A percentile compares a stretch with the other conserved stretches of the same genome.
These are phyloP conservation scores for Pholiota molesta DNA, from an alignment of 768 basidiomycete species.

Conservation along the genomic window DNA sequence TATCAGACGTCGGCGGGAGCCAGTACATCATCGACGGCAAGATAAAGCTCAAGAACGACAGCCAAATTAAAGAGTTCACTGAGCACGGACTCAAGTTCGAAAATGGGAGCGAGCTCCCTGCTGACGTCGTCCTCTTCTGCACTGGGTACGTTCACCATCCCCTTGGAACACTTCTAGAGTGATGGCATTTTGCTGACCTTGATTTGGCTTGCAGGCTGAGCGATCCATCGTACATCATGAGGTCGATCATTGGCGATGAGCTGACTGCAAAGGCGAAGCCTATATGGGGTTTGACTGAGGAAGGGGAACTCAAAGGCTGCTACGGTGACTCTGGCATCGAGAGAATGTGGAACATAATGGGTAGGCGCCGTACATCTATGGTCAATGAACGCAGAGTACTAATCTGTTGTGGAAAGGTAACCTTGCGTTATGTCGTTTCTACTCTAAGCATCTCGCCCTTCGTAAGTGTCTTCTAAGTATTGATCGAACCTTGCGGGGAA, in stretches of 20 bases:
- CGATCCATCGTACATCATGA: constrained; percentile 41
- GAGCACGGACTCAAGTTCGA: constrained; percentile 48
- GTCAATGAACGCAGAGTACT: neutral
- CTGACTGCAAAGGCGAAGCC: constrained; percentile 47
- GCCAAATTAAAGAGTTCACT: constrained; percentile 48
- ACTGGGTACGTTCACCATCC: constrained; percentile 44
- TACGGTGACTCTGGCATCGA: constrained; percentile 55
- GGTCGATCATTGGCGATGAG: constrained; percentile 48
- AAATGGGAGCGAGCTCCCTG: constrained; percentile 46
- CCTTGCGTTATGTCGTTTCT: constrained; percentile 49
- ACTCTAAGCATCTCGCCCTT: constrained; percentile 63
- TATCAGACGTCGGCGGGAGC: constrained; percentile 57
- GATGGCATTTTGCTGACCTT: neutral
- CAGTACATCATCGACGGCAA: constrained; percentile 67
- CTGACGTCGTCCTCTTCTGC: constrained; percentile 62
- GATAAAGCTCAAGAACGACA: constrained; percentile 71
- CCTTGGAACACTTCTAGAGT: too few relatives aligned
- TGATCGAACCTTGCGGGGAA: neutral
- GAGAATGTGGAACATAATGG: constrained; percentile 63
- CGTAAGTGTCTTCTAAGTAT: constrained; percentile 43
- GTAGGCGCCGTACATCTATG: constrained; percentile 29
- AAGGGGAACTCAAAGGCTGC: constrained; percentile 60
- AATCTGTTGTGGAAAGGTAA: constrained; percentile 42
- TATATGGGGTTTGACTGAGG: constrained; percentile 67
- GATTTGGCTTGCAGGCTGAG: constrained; percentile 39